Evolutionary conservation across 371 early-diverging fungal genomes (phyloP).

Genomic region (Fennellomyces sp.): DNA sequence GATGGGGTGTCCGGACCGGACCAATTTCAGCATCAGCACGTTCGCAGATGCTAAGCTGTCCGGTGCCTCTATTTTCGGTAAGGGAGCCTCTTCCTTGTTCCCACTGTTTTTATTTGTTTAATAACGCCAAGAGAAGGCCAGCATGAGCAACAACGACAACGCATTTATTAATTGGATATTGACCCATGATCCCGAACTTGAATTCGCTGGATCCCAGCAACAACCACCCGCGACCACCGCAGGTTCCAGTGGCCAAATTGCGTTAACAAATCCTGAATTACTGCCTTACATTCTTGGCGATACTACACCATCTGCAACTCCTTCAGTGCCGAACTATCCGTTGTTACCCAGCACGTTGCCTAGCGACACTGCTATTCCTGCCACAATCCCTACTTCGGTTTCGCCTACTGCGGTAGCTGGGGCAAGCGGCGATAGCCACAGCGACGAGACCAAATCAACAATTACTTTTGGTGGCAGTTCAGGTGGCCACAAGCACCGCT

Average conservation of each 20-base stretch:
- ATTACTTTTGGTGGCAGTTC: not conserved
- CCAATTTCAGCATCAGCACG: too few relatives aligned
- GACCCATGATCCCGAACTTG: not conserved
- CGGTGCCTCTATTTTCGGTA: too few relatives aligned
- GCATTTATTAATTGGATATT: constrained; percentile 1
- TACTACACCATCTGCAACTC: not conserved
- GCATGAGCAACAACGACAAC: constrained; percentile 3
- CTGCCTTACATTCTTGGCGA: not conserved
- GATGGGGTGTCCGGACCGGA: too few relatives aligned
- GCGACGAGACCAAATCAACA: not conserved
- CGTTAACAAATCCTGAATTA: not conserved
- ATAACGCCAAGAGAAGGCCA: not conserved
- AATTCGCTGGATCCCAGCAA: not conserved
- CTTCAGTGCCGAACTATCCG: not conserved
- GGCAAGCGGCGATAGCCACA: not conserved
- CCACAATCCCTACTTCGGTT: too few relatives aligned
- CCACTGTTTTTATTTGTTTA: not conserved
- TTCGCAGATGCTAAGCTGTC: too few relatives aligned
- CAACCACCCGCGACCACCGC: not conserved
- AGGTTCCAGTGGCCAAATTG: not conserved
- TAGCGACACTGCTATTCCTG: too few relatives aligned
- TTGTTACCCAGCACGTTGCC: too few relatives aligned
- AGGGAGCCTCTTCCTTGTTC: not conserved
- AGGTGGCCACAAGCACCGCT: not conserved
- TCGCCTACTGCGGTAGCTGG: not conserved